Evolutionary conservation across 1,139 yeast species (phyloP), one percentile per base, ranked within the genome.

Genomic region (Meyerozyma athensensis): DNA sequence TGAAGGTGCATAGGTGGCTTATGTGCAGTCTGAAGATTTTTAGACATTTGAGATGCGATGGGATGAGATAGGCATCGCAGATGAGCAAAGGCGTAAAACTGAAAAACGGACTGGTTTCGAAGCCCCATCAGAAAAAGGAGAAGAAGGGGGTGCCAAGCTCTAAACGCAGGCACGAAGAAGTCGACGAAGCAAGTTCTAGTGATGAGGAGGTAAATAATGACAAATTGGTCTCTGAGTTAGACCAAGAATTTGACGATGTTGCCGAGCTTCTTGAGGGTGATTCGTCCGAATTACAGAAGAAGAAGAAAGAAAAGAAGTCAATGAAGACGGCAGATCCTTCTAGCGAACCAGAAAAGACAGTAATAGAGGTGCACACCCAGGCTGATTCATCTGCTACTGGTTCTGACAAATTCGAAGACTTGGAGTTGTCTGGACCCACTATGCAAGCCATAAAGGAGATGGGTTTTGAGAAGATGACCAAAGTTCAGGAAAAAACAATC

Each of bases 401-500:
- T 33, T 55, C 58, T 42, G 67, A 61, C 32, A 58, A 56, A 33
- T 76, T 90, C 43, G 76, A 75, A 30, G 58, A 67, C 32, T 69
- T 68, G 3, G 74, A 72, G n/a, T 72, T 90, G 32, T 86, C 96
- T 5, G 82, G 73, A 40, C 92, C 87, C 39, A 89, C 97, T 4
- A 57, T 80, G 55, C 77, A 79, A 54, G 94, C 96, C 23, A 81
- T 90, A 45, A 67, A 69, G 33, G 81, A 79, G 32, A 85, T 92
- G 96, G 97, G 96, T 1, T 90, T 90, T 65, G 70, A 77, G 14
- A 82, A 71, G 41, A 86, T 90, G 97, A 92, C 98, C 5, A 77
- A 82, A 42, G 97, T 90, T 10, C 98, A 90, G 63, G 85, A 95
- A 26, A 81, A 89, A 60, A 87, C 97, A 12, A 90, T 90, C 41